phyloP scores from a whole-genome alignment of 345 rosid genomes.

The Hibiscus tridactylites region DNA sequence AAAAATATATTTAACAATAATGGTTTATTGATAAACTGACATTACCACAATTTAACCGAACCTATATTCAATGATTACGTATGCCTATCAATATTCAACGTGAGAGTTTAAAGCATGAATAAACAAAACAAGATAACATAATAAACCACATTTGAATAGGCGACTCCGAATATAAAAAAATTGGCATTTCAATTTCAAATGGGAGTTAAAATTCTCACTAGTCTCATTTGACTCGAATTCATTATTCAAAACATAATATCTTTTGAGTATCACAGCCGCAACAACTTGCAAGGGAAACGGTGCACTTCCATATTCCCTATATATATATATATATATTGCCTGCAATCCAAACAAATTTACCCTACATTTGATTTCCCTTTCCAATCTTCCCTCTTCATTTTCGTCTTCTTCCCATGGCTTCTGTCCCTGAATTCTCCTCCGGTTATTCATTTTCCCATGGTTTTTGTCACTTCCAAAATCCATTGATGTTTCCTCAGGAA shows the following conservation, averaged over 20 bases:
- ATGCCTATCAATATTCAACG: no score
- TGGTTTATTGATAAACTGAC: no score
- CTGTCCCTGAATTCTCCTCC: not conserved
- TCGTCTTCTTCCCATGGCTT: not conserved
- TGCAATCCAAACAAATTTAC: not conserved
- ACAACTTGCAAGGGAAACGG: not conserved
- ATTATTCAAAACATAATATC: not conserved
- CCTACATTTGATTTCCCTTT: not conserved
- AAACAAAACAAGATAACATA: no score
- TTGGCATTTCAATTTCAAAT: no score
- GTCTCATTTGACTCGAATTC: not conserved
- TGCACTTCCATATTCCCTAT: not conserved
- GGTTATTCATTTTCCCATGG: slow-evolving; percentile 1
- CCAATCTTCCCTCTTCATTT: not conserved
- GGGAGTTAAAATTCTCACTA: no score
- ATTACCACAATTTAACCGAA: no score
- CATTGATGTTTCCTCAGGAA: not conserved
- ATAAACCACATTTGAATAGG: no score
- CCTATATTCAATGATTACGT: no score
- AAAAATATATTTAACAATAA: no score
- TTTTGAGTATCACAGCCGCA: not conserved
- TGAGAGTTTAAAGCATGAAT: no score
- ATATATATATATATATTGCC: not conserved
- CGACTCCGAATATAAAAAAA: no score
- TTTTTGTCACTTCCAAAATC: not conserved